Evolutionary conservation across 1,284 basidiomycete genomes (phyloP).

Genomic region (Leccinum insolens): DNA sequence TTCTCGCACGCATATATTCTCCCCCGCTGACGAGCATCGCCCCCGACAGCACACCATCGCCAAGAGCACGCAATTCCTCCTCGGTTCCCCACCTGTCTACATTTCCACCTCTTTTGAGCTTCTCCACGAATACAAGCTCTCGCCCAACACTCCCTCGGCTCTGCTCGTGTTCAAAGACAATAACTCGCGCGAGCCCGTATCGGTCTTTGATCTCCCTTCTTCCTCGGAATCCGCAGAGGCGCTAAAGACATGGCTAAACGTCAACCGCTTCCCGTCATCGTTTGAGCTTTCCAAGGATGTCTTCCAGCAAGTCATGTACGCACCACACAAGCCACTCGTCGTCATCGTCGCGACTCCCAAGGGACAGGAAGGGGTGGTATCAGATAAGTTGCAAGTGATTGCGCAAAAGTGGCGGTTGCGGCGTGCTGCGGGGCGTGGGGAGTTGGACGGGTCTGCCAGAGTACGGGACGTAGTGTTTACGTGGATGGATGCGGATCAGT

Average conservation of each 20-base stretch:
- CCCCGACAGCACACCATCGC: slow-evolving; percentile 45
- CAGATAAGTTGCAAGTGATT: slow-evolving; percentile 53
- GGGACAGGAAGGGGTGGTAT: slow-evolving; percentile 43
- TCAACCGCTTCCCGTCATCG: slow-evolving; percentile 70
- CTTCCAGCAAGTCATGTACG: slow-evolving; percentile 84
- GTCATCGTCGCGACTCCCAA: slow-evolving; percentile 64
- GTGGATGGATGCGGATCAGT: slow-evolving; percentile 82
- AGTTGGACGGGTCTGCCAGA: neutral
- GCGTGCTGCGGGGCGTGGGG: slow-evolving; percentile 12
- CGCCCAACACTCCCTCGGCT: slow-evolving; percentile 50
- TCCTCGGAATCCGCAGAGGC: slow-evolving; percentile 32
- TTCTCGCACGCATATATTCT: neutral
- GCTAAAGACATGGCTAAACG: slow-evolving; percentile 56
- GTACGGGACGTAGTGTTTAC: slow-evolving; percentile 75
- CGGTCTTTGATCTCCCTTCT: slow-evolving; percentile 36
- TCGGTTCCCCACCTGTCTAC: slow-evolving; percentile 72
- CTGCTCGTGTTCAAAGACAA: slow-evolving; percentile 80
- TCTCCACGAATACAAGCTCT: slow-evolving; percentile 56
- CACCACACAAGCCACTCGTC: slow-evolving; percentile 71
- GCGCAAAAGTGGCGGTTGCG: slow-evolving; percentile 67
- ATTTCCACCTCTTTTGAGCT: slow-evolving; percentile 50
- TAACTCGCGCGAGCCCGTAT: slow-evolving; percentile 44
- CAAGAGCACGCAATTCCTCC: slow-evolving; percentile 56
- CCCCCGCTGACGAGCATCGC: slow-evolving; percentile 3
- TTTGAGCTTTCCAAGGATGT: slow-evolving; percentile 73